Percentiles rank a stretch among this genome's conserved stretches.
Conservation (phyloP, 306 rosid species). For the Luffa aegyptiaca region DNA sequence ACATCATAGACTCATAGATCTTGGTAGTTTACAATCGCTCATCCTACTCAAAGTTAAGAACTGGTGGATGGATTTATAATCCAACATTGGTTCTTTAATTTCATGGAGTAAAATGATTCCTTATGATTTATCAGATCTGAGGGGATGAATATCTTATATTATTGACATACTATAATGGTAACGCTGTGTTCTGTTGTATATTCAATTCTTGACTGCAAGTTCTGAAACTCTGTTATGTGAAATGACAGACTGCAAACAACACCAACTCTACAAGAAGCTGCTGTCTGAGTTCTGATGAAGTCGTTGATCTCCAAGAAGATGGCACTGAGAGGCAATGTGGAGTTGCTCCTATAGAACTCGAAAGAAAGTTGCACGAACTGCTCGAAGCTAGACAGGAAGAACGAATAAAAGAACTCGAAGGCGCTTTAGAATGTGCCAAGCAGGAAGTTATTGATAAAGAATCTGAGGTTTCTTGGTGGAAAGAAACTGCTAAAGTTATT, state of each 20-base stretch:
- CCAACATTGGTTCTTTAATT: not conserved
- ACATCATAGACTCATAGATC: not conserved
- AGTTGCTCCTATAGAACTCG: slow-evolving; percentile 60
- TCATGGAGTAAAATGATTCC: not conserved
- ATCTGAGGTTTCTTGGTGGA: slow-evolving; percentile 64
- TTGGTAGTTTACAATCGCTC: not conserved
- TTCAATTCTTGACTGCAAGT: slow-evolving; percentile 8
- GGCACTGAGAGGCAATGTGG: slow-evolving; percentile 34
- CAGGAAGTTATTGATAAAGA: slow-evolving; percentile 54
- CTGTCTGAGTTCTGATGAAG: slow-evolving; percentile 33
- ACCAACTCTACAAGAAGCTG: slow-evolving; percentile 17
- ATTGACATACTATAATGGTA: not conserved
- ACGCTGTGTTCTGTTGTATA: slow-evolving; percentile 6
- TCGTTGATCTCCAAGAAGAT: slow-evolving; percentile 36
- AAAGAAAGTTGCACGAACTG: slow-evolving; percentile 70
- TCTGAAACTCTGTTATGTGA: slow-evolving; percentile 15
- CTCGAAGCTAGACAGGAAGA: slow-evolving; percentile 60
- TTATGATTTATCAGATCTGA: not conserved
- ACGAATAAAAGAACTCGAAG: slow-evolving; percentile 61
- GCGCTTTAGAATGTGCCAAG: slow-evolving; percentile 47
- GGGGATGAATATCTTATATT: not conserved
- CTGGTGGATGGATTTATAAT: not conserved
- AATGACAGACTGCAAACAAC: slow-evolving; percentile 33
- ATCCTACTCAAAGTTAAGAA: not conserved
- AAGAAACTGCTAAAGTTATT: slow-evolving; percentile 39